Base-by-base conservation (phyloP, 2,329 filamentous ascomycete genomes). In the Sclerotinia spermophila region DNA sequence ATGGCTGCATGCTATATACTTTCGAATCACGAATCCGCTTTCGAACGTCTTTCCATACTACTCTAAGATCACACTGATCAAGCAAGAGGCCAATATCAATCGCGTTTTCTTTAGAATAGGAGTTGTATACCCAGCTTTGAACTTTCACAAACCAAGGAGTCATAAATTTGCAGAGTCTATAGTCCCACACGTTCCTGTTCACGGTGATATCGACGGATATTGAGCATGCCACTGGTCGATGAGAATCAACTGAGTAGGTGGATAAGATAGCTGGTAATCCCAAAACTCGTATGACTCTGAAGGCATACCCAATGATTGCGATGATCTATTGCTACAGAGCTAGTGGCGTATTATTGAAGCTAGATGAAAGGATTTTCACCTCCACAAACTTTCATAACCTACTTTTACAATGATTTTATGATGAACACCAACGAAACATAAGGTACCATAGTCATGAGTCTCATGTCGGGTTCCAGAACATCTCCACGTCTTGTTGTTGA, bases 51-150 rank as follows among this genome's bases (percentile, higher is more conserved):
- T 89, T 2, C 86, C 87, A 71, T 82, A 84, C 75, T 82, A 85
- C 78, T 85, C 89, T 76, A 88, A 87, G 17, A 86, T 75, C 53
- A 88, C 80, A 0, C 83, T 86, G n/a, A 48, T 66, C 21, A 83
- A 77, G 75, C 85, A 87, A 81, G 83, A 89, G 24, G 88, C 72
- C 7, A 83, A 79, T 13, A 84, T 82, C 71, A 89, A 76, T 10
- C 79, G 79, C 77, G 86, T 86, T 72, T 89, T 89, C 33, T 85
- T 83, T 86, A 89, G 88, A 75, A 89, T 87, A 0, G 86, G 86
- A 10, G 82, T 79, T 27, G 88, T 81, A 74, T 85, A 87, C 44
- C 86, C 86, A 53, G 71, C 78, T 73, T 82, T 77, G 86, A 53
- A 71, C 78, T 73, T 82, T 77, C 33, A 80, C 79, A 19, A 82